Percentiles rank a stretch among this genome's conserved stretches.
phyloP scores from a whole-genome alignment of 1,284 basidiomycete genomes.

The Apiotrichum veenhuisii region DNA sequence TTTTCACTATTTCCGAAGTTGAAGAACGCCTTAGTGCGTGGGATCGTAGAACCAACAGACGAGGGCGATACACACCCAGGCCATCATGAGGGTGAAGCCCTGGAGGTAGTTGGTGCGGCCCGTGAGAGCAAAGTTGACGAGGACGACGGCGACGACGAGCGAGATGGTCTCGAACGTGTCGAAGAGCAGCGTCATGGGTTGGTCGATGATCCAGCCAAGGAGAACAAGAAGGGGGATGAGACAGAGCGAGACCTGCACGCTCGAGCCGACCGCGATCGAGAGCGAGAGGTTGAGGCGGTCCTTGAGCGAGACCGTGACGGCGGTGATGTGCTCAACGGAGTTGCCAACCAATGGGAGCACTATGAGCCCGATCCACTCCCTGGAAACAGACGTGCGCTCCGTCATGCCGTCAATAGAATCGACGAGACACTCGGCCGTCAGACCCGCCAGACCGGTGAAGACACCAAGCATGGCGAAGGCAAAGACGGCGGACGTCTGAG shows the following conservation, averaged over 20 bases:
- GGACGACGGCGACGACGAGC: slow-evolving; percentile 61
- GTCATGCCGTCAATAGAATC: slow-evolving; percentile 70
- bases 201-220: slow-evolving; percentile 53
- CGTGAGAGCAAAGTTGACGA: slow-evolving; percentile 74
- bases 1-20: no score
- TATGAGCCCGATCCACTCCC: slow-evolving; percentile 80
- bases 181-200: slow-evolving; percentile 52
- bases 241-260: slow-evolving; percentile 84
- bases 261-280: slow-evolving; percentile 82
- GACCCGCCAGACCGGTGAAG: slow-evolving; percentile 49
- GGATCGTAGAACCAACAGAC: slow-evolving; percentile 39
- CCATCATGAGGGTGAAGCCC: slow-evolving; percentile 57
- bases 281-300: slow-evolving; percentile 56
- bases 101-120: slow-evolving; percentile 80
- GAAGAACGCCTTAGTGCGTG: slow-evolving; percentile 3
- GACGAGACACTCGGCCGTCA: slow-evolving; percentile 84
- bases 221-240: slow-evolving; percentile 68
- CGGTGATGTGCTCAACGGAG: slow-evolving; percentile 82
- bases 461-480: slow-evolving; percentile 38
- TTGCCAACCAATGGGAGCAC: slow-evolving; percentile 78
- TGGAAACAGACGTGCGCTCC: slow-evolving; percentile 47
- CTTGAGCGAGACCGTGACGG: slow-evolving; percentile 81
- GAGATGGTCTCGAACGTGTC: slow-evolving; percentile 49
- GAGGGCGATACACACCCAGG: slow-evolving; percentile 47
- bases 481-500: slow-evolving; percentile 53